Percentiles rank a stretch among this genome's conserved stretches.
Evolutionary conservation across 1,139 yeast species (phyloP).

Genomic region (Fermentozyma sake): DNA sequence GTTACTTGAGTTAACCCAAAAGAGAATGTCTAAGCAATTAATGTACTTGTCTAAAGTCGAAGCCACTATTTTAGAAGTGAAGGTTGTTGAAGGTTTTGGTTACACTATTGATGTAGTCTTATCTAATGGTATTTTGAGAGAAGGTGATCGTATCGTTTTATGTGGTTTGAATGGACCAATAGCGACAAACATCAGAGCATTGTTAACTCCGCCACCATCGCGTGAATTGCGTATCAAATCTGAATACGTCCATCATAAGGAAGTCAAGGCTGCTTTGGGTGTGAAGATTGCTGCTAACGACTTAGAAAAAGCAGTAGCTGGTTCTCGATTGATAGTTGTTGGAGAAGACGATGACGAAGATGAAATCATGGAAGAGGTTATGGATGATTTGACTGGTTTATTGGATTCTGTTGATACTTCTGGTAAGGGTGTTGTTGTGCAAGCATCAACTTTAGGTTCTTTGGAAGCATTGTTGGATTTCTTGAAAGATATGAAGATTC

Average conservation of each 20-base stretch:
- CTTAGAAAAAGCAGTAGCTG: conserved; percentile 97
- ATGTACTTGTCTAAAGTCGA: conserved; percentile 92
- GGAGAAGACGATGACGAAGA: conserved; percentile 98
- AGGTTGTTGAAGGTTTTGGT: conserved; percentile 98
- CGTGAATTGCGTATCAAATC: conserved; percentile 95
- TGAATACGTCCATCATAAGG: conserved; percentile 91
- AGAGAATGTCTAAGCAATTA: conserved; percentile 98
- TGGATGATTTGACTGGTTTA: conserved; percentile 96
- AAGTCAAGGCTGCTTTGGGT: conserved; percentile 98
- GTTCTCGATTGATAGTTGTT: conserved; percentile 90
- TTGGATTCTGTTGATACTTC: conserved; percentile 91
- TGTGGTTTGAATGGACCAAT: conserved; percentile 99
- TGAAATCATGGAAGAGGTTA: conserved; percentile 94
- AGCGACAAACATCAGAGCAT: conserved; percentile 93
- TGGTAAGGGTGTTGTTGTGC: conserved; percentile 97
- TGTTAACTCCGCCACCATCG: conserved; percentile 95
- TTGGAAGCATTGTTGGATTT: conserved; percentile 94
- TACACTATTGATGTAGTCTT: conserved; percentile 96
- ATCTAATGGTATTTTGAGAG: conserved; percentile 89
- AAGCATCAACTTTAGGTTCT: conserved; percentile 97
- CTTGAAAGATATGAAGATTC: conserved; percentile 97
- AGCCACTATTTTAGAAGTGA: conserved; percentile 96
- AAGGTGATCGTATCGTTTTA: conserved; percentile 91
- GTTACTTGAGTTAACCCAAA: conserved; percentile 90
- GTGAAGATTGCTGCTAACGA: conserved; percentile 98